These are phyloP conservation scores for Aspergillus ochraceoroseus DNA, from an alignment of 2,329 filamentous ascomycete species.

Conservation along the genomic window DNA sequence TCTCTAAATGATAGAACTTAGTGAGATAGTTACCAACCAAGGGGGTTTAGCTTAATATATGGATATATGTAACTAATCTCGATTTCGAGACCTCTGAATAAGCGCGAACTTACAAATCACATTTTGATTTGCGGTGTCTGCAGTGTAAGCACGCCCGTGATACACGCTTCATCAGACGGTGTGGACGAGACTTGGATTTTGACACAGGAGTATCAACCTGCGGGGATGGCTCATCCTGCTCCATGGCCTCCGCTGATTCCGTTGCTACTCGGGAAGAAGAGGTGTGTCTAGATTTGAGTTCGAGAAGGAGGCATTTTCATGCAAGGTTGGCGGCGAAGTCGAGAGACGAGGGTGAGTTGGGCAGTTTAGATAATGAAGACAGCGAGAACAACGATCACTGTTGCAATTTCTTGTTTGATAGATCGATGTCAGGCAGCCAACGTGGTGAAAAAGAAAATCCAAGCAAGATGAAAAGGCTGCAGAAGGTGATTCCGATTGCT, in stretches of 20 bases:
- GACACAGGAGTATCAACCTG: constrained; percentile 13
- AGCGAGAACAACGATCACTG: not conserved
- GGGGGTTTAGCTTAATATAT: too few relatives aligned
- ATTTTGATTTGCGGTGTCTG: constrained; percentile 49
- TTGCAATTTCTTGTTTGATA: too few relatives aligned
- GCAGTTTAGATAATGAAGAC: too few relatives aligned
- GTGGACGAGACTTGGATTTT: constrained; percentile 24
- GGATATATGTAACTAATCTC: too few relatives aligned
- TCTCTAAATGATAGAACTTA: constrained; percentile 35
- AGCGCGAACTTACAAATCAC: constrained; percentile 46
- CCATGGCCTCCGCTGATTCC: constrained; percentile 10
- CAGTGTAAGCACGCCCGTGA: constrained; percentile 49
- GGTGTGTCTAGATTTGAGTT: not conserved
- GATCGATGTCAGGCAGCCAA: not conserved
- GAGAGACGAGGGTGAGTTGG: too few relatives aligned
- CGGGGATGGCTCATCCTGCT: constrained; percentile 19
- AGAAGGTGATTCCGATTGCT: not conserved
- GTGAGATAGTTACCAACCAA: too few relatives aligned
- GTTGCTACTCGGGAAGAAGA: constrained; percentile 2
- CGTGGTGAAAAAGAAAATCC: not conserved
- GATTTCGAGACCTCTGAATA: too few relatives aligned
- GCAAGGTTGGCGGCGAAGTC: not conserved
- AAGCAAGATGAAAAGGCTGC: not conserved
- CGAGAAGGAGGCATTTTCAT: constrained; percentile 7
- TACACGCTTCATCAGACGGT: constrained; percentile 42